Conservation (phyloP, 2,329 filamentous ascomycete genomes). For the Ceratocystis colombiana region DNA sequence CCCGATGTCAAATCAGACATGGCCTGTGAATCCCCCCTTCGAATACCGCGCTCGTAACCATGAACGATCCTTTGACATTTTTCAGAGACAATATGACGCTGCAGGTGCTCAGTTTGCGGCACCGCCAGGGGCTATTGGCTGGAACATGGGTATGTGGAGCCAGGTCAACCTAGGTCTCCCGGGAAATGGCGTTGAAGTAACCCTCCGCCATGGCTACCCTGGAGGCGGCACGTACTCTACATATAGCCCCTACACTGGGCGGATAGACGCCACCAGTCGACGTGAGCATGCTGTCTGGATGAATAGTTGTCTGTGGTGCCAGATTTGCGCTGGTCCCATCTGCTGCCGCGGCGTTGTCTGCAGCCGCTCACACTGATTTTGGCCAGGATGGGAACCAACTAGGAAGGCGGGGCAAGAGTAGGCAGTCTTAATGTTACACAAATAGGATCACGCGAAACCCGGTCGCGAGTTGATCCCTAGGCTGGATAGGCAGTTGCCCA, state of each 20-base stretch:
- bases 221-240: neutral
- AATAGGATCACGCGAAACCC: neutral
- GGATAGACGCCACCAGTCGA: neutral
- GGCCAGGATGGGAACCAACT: neutral
- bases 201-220: neutral
- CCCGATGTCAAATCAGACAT: neutral
- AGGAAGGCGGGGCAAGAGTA: neutral
- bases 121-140: neutral
- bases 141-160: neutral
- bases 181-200: neutral
- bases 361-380: neutral
- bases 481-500: neutral
- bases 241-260: neutral
- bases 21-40: neutral
- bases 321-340: neutral
- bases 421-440: neutral
- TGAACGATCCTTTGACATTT: neutral
- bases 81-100: neutral
- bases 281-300: conserved; percentile 6
- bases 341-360: conserved; percentile 10
- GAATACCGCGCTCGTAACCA: neutral
- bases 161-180: neutral
- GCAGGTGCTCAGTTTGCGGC: neutral
- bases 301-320: neutral
- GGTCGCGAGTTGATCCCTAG: neutral